A percentile compares a stretch with the other conserved stretches of the same genome.
Evolutionary conservation across 1,284 basidiomycete species (phyloP).

Genomic region (Sanghuangporus weigelae): DNA sequence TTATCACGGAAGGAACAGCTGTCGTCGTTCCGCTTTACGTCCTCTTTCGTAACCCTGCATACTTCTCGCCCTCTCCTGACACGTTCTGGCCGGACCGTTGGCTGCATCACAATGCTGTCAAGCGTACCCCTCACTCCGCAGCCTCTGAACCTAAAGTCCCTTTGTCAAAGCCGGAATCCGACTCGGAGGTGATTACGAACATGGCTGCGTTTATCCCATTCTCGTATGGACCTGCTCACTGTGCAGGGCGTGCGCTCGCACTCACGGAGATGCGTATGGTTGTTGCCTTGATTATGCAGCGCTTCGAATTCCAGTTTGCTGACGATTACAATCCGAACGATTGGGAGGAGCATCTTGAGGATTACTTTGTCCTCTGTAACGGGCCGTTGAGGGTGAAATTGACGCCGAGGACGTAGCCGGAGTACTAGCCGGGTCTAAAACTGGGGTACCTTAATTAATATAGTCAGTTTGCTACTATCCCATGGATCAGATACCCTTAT

Average conservation of each 20-base stretch:
- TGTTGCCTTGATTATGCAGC: constrained; percentile 26
- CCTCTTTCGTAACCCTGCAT: constrained; percentile 35
- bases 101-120: constrained; percentile 23
- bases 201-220: constrained; percentile 37
- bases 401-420: constrained; percentile 1
- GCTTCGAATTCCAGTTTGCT: constrained; percentile 28
- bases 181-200: constrained; percentile 20
- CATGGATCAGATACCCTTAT: too few relatives aligned
- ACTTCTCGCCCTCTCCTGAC: constrained; percentile 36
- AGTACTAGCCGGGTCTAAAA: too few relatives aligned
- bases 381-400: constrained; percentile 24
- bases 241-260: constrained; percentile 31
- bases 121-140: not conserved
- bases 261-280: constrained; percentile 28
- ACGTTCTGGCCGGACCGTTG: constrained; percentile 39
- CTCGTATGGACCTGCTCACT: constrained; percentile 31
- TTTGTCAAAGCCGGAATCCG: not conserved
- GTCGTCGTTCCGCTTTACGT: constrained; percentile 43
- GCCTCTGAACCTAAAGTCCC: not conserved
- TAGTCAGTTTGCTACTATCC: too few relatives aligned
- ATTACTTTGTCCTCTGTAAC: constrained; percentile 27
- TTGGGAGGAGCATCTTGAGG: constrained; percentile 28
- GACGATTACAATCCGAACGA: constrained; percentile 23
- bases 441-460: too few relatives aligned
- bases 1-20: constrained; percentile 44